These are phyloP conservation scores for Eucalyptus decipiens DNA, from an alignment of 345 rosid genomes.

Conservation along the genomic window DNA sequence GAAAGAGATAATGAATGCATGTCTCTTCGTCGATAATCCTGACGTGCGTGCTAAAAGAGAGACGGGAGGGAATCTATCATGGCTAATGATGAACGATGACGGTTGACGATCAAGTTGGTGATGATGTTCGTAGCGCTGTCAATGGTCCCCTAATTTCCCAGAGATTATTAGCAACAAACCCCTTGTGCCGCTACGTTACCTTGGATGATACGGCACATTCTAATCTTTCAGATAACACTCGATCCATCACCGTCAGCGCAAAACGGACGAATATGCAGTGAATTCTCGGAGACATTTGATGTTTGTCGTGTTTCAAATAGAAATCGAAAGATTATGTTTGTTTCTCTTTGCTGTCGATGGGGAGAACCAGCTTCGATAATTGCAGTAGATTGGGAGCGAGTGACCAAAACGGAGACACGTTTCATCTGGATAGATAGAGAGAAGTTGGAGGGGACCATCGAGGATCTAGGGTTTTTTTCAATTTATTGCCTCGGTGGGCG, in stretches of 20 bases:
- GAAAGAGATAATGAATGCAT: background rate
- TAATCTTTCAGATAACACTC: background rate
- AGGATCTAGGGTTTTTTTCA: background rate
- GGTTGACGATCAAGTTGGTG: background rate
- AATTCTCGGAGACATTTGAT: background rate
- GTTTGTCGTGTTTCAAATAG: background rate
- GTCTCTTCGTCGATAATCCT: background rate
- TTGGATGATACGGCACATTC: background rate
- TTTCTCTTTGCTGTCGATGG: background rate
- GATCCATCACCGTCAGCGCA: background rate
- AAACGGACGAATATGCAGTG: background rate
- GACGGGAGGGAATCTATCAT: background rate
- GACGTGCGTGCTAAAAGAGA: background rate
- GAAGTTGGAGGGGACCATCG: background rate
- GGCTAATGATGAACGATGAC: background rate
- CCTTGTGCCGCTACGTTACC: background rate
- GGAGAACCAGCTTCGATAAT: background rate
- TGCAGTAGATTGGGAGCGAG: background rate
- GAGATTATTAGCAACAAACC: background rate
- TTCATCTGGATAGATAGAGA: background rate
- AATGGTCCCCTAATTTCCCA: background rate
- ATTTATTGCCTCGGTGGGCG: background rate
- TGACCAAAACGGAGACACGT: background rate
- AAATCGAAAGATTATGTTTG: background rate
- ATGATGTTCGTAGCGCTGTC: background rate